Conservation (phyloP, 1,284 basidiomycete species). For the Hemileia vastatrix region DNA sequence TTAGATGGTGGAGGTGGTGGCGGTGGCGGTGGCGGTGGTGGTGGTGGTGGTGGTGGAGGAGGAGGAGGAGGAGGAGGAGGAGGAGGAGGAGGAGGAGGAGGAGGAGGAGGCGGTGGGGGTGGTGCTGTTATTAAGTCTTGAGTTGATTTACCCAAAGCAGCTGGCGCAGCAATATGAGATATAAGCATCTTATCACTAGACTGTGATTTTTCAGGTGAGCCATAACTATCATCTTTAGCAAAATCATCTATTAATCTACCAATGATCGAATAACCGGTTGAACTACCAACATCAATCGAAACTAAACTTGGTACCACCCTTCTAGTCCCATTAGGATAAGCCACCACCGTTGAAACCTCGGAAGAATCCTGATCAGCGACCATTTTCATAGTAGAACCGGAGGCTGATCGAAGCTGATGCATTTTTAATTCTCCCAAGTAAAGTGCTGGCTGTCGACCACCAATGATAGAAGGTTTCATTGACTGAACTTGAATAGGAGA, state of each 20-base stretch:
- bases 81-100: conserved; percentile 32
- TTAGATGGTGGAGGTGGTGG: conserved; percentile 40
- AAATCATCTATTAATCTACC: no score
- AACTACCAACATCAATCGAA: no score
- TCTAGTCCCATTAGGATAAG: not conserved
- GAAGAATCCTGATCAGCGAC: not conserved
- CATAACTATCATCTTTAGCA: no score
- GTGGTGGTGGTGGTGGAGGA: conserved; percentile 2
- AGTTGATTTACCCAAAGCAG: conserved; percentile 11
- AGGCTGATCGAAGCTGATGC: conserved; percentile 18
- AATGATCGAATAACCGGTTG: no score
- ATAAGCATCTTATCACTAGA: no score
- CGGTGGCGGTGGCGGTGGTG: conserved; percentile 47
- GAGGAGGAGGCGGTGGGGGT: conserved; percentile 41
- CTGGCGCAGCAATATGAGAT: no score
- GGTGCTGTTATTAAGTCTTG: conserved; percentile 40
- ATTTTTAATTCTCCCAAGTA: conserved; percentile 22
- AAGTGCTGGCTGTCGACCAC: conserved; percentile 16
- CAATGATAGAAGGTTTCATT: conserved; percentile 6
- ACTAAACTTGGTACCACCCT: no score
- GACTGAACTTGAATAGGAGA: no score
- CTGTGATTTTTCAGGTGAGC: no score
- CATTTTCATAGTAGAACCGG: conserved; percentile 20
- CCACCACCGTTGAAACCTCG: not conserved
- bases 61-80: conserved; percentile 13